Percentiles rank a stretch among this genome's conserved stretches.
These are phyloP conservation scores for Porogramme epimiltina DNA, from an alignment of 1,284 basidiomycete species.

Conservation along the genomic window DNA sequence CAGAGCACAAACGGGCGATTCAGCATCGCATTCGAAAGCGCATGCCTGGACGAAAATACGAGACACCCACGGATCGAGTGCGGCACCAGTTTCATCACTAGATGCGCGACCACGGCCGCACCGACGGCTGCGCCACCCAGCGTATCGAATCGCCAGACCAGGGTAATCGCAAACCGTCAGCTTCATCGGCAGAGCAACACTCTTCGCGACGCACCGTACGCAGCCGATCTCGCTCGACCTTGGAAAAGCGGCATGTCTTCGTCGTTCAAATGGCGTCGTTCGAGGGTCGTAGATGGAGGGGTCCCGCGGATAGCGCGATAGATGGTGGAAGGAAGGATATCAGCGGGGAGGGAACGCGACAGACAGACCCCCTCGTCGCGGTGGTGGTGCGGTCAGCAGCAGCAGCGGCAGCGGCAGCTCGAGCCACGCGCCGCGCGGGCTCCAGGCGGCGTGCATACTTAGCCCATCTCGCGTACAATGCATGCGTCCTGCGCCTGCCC, in stretches of 20 bases:
- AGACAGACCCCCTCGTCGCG: no score
- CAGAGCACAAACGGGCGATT: no score
- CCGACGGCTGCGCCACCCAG: constrained; percentile 6
- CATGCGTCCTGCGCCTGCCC: not conserved
- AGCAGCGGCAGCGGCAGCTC: no score
- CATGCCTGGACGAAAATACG: no score
- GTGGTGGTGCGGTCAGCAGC: no score
- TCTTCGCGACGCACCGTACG: constrained; percentile 14
- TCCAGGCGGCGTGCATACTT: not conserved
- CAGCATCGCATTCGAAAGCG: no score
- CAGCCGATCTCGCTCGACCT: constrained; percentile 14
- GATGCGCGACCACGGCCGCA: constrained; percentile 23
- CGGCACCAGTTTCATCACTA: constrained; percentile 22
- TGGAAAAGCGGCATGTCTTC: constrained; percentile 18
- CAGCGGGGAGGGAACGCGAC: no score
- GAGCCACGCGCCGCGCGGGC: not conserved
- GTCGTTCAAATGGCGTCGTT: not conserved
- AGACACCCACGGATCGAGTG: constrained; percentile 22
- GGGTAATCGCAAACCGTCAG: not conserved
- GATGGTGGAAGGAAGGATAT: no score
- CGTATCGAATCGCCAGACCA: no score
- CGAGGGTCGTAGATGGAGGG: not conserved
- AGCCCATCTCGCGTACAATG: not conserved
- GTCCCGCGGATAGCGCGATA: not conserved
- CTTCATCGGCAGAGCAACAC: not conserved